Evolutionary conservation across 1,284 basidiomycete genomes (phyloP), one percentile per base, ranked within the genome.

Genomic region (Peniophora sp.): DNA sequence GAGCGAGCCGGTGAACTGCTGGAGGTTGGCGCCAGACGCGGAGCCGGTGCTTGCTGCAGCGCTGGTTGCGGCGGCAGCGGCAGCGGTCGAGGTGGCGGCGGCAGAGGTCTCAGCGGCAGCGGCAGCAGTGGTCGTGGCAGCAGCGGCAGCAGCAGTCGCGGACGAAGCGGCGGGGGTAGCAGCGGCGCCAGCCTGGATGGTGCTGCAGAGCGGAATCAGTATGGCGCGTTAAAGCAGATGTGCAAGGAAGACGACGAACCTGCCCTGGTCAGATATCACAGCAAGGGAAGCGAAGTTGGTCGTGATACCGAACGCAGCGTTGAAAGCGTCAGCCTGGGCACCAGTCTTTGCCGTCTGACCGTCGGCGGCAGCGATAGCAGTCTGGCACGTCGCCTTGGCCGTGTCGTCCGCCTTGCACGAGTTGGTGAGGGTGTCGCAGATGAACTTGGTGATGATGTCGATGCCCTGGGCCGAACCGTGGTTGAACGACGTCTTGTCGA

Each of bases 1-100:
- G 49, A 79, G 67, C 17, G 66, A 64, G 41, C 76, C 78, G 53
- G 76, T 75, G 69, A 83, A 83, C 32, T 65, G 76, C 62, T 83
- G 80, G 24, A 82, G 63, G 64, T 81, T 80, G 12, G 59, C 62
- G 24, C 64, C 61, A 3, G 58, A 54, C 17, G 61, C 55, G 37
- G 54, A 52, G 36, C 59, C 42, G 22, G 60, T 51, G 24, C 54
- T 57, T 39, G 56, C 56, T 23, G 58, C 54, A 47, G 57, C 53
- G 53, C 52, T 54, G 57, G 39, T 17, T 17, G 39, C 15, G 9
- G 43, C 23, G 23, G 62, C 50, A 44, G 56, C 48, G 17, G 62
- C 41, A 27, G 60, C 34, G 27, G 54, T 52, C n/a, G 54, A 42
- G 17, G 55, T 44, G 35, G 59, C 53, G 18, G 65, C 53, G 11